Conservation (phyloP, 2,329 filamentous ascomycete species). For the Cercospora canescens region DNA sequence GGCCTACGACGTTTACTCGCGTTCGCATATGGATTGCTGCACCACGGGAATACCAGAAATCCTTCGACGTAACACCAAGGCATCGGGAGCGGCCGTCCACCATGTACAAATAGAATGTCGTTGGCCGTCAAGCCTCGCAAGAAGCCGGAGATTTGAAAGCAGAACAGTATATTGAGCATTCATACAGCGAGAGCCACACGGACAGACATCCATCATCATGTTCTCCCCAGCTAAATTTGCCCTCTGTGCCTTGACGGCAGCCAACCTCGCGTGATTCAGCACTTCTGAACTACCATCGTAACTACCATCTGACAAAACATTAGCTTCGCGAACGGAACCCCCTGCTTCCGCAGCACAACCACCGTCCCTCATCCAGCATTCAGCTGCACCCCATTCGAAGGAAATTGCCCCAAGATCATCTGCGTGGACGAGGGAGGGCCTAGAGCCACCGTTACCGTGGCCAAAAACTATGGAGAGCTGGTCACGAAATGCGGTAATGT, state of each 20-base stretch:
- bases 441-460: constrained; percentile 10
- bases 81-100: neutral
- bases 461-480: constrained; percentile 7
- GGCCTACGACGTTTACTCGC: neutral
- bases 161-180: neutral
- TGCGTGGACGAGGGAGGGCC: constrained; percentile 7
- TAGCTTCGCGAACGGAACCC: neutral
- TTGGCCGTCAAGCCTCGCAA: neutral
- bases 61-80: neutral
- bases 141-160: neutral
- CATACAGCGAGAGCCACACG: neutral
- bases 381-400: constrained; percentile 12
- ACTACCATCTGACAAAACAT: neutral
- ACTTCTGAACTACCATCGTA: neutral
- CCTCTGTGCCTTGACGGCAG: neutral
- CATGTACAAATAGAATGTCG: neutral
- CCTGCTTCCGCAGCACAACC: constrained; percentile 15
- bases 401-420: constrained; percentile 11
- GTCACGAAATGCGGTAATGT: constrained; percentile 1
- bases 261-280: neutral
- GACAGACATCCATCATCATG: neutral
- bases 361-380: constrained; percentile 10
- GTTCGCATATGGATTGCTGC: neutral
- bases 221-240: neutral
- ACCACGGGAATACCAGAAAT: neutral